Percentiles rank a stretch among this genome's conserved stretches.
These are phyloP conservation scores for Babesia sp. DNA, from an alignment of 169 alveolate species.

Conservation along the genomic window DNA sequence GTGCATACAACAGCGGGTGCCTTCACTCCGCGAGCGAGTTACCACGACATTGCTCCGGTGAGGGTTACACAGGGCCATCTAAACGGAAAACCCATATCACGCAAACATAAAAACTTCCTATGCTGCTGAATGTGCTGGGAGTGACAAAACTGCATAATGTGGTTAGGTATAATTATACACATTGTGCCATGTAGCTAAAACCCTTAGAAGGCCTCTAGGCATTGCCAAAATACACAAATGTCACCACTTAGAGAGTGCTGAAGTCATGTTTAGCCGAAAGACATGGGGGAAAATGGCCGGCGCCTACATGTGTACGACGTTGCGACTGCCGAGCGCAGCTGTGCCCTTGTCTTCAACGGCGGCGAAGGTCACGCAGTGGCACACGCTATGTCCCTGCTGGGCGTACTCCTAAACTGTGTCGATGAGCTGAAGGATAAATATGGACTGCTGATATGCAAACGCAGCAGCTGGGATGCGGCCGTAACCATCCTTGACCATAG, in stretches of 20 bases:
- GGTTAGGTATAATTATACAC: too few relatives aligned
- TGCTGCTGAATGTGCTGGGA: slow-evolving; percentile 62
- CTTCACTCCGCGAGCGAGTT: slow-evolving; percentile 9
- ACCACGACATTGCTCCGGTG: slow-evolving; percentile 1
- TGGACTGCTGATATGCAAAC: slow-evolving; percentile 34
- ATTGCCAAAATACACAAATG: too few relatives aligned
- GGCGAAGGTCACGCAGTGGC: slow-evolving; percentile 15
- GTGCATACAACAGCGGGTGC: background rate
- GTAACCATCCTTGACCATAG: background rate
- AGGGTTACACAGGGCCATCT: slow-evolving; percentile 17
- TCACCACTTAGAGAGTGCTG: too few relatives aligned
- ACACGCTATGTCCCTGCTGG: slow-evolving; percentile 26
- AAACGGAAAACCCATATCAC: slow-evolving; percentile 47
- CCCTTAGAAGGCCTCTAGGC: too few relatives aligned
- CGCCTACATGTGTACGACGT: too few relatives aligned
- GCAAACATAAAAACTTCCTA: slow-evolving; percentile 56
- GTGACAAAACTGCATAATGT: too few relatives aligned
- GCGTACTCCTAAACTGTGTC: slow-evolving; percentile 24
- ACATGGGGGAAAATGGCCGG: too few relatives aligned
- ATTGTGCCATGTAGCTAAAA: background rate
- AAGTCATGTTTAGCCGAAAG: too few relatives aligned
- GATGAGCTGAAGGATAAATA: slow-evolving; percentile 10
- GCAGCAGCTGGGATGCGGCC: slow-evolving; percentile 20
- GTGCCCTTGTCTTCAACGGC: slow-evolving; percentile 39
- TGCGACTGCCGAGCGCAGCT: slow-evolving; percentile 3